Evolutionary conservation across 805 yeast genomes (phyloP), one percentile per base, ranked within the genome.

Genomic region (Deakozyma indianensis): DNA sequence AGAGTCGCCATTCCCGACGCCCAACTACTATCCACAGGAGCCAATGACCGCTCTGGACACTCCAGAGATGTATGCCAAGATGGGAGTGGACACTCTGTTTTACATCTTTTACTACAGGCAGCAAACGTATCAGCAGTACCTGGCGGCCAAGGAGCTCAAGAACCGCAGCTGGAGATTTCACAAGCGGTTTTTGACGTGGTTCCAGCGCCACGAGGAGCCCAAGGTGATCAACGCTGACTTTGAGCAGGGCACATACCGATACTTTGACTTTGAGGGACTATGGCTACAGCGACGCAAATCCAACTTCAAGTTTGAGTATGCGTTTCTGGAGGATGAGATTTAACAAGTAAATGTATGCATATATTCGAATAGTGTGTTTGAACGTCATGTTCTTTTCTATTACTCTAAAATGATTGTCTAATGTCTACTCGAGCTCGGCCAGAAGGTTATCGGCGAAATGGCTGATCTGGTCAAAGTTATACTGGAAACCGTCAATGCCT

Each of bases 61-160:
- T 50, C 69, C 78, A 15, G 67, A 69, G 45, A 62, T 83, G 38
- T 69, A 84, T 63, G 67, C 73, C 23, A 85, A 81, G 55, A 74
- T 90, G 55, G 94, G 86, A 56, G 68, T 78, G 25, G 96, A 87
- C 57, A 90, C 97, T 1, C 64, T 92, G 53, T 88, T 90, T 53
- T 92, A 84, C 69, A 83, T 90, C 43, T 92, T 92, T 64, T 92
- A 92, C 66, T 92, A 87, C 62, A 75, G 79, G 45, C 83, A 77
- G 54, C 84, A 81, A 23, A 70, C 80, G 16, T 80, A 80, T 55
- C 75, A 79, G 50, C 92, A 83, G 60, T 71, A 75, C 50, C 64
- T 78, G 47, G 83, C 96, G 3, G 94, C 96, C 1, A 73, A 77
- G 53, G 96, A 90, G 64, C 70, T 90, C 49, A 66, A 70, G 50